Conservation (phyloP, 2,329 filamentous ascomycete species). For the Colletotrichum sp. region DNA sequence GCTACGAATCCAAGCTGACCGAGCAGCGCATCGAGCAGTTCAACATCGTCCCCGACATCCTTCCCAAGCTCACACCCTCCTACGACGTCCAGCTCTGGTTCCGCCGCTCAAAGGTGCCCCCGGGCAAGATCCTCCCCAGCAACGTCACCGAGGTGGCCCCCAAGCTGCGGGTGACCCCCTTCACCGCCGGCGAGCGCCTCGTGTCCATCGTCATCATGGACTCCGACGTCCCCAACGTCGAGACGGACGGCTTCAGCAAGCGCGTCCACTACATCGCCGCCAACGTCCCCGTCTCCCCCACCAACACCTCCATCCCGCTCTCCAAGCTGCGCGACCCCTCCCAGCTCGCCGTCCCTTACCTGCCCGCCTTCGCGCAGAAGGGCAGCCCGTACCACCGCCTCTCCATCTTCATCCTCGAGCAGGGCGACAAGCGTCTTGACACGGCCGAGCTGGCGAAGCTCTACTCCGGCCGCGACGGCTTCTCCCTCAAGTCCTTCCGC, state of each 20-base stretch:
- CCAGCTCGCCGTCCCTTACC: conserved; percentile 80
- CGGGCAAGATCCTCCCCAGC: conserved; percentile 81
- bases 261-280: conserved; percentile 87
- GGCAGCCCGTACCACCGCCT: conserved; percentile 91
- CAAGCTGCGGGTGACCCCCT: conserved; percentile 82
- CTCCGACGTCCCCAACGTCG: conserved; percentile 83
- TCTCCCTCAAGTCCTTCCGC: conserved; percentile 77
- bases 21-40: conserved; percentile 87
- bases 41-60: conserved; percentile 84
- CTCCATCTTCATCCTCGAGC: conserved; percentile 82
- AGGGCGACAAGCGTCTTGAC: conserved; percentile 67
- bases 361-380: conserved; percentile 86
- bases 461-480: conserved; percentile 51
- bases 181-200: conserved; percentile 80
- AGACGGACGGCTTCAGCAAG: conserved; percentile 76
- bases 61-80: conserved; percentile 78
- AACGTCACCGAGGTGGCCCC: conserved; percentile 75
- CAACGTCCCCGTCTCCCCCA: conserved; percentile 60
- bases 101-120: conserved; percentile 69
- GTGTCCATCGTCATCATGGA: conserved; percentile 88
- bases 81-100: conserved; percentile 86
- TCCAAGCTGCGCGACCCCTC: conserved; percentile 61
- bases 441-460: conserved; percentile 59
- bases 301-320: conserved; percentile 68
- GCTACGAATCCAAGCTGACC: conserved; percentile 79